Evolutionary conservation across 2,329 filamentous ascomycete genomes (phyloP), one percentile per base, ranked within the genome.

Genomic region (Mycosphaerella sp.): DNA sequence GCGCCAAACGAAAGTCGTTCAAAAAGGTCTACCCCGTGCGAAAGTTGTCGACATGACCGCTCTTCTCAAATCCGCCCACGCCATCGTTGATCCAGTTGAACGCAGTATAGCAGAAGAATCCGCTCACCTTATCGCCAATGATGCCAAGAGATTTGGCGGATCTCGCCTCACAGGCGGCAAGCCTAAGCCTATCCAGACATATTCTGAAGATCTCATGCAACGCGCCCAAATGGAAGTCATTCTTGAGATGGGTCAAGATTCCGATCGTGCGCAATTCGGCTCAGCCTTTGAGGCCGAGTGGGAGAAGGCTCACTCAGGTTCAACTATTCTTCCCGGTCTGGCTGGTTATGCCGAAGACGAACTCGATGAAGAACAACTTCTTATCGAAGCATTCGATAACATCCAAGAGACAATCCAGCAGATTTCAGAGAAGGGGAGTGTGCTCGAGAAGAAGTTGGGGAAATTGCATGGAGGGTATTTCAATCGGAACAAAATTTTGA

Each of bases 401-500:
- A 79, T 89, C 1, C 86, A 93, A 69, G 80, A 87, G 41, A 76
- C 79, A 6, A 86, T 95, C 56, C 78, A 87, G 60, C 74, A 79
- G 2, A 82, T 83, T 0, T 93, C 90, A 2, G 84, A 91, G 61
- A 79, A 84, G 51, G 87, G 87, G 48, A 88, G 89, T 66, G 94
- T 91, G 70, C 75, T 95, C 1, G 90, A 97, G 71, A 95, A 95
- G 79, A 96, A 93, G 71, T 79, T 98, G n/a, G 77, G 78, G 0
- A 76, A 95, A 48, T 85, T 93, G 62, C 81, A 95, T 2, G 90
- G 90, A 18, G 93, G 93, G 12, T 98, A 98, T 71, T 84, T 90
- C 67, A 84, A 89, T 60, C 85, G 93, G 28, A 83, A 88, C 30
- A 89, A 89, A 69, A 83, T 81, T 60, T 78, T 98, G 21, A 80